These are phyloP conservation scores for Trypanosoma grayi DNA, from an alignment of 208 protist genomes.

Conservation along the genomic window DNA sequence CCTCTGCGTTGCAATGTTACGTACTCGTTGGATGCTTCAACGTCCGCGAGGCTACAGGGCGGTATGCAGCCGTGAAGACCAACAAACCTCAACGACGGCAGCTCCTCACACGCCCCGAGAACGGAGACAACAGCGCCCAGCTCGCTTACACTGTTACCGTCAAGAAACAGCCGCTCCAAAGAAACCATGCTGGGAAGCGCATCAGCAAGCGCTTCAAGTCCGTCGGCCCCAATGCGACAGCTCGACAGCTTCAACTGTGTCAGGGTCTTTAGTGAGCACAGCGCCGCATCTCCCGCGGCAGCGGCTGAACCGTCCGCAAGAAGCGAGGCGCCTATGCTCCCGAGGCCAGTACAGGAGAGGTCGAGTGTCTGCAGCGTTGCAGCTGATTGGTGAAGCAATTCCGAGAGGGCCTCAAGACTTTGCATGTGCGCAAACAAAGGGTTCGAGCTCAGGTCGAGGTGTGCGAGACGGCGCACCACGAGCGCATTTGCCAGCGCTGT, in stretches of 20 bases:
- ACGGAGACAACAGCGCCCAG: neutral
- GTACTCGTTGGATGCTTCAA: constrained; percentile 11
- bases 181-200: constrained; percentile 27
- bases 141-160: constrained; percentile 36
- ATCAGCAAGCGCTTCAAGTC: constrained; percentile 61
- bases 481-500: constrained; percentile 17
- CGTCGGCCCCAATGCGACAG: constrained; percentile 41
- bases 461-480: constrained; percentile 28
- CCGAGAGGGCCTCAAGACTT: constrained; percentile 42
- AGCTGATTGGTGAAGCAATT: constrained; percentile 30
- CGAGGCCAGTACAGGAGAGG: constrained; percentile 64
- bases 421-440: constrained; percentile 43
- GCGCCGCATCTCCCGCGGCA: constrained; percentile 22
- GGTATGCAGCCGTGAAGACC: constrained; percentile 15
- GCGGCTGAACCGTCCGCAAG: constrained; percentile 54
- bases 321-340: constrained; percentile 59
- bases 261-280: constrained; percentile 35
- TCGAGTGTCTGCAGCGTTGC: constrained; percentile 39
- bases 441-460: constrained; percentile 60
- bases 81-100: constrained; percentile 21
- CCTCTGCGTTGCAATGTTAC: constrained; percentile 6
- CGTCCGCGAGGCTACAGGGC: neutral
- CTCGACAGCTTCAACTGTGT: constrained; percentile 47
- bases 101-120: neutral
- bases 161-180: constrained; percentile 46